Conservation (phyloP, 148 eudicot species). For the Rhododendron molle region DNA sequence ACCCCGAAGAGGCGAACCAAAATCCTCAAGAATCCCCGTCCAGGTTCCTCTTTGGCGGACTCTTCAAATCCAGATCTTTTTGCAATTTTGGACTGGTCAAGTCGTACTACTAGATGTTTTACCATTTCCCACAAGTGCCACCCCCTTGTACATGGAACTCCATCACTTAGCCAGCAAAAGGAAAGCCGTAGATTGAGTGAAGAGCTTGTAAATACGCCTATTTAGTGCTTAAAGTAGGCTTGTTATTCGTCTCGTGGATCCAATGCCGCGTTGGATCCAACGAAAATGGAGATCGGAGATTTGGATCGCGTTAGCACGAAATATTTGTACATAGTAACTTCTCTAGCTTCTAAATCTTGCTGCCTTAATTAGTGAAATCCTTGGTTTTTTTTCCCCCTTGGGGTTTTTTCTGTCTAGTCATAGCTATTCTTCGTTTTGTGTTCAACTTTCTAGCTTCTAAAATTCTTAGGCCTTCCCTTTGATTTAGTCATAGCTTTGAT, state of each 20-base stretch:
- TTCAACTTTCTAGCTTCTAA: neutral
- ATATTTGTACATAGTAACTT: conserved; percentile 2
- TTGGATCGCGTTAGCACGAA: neutral
- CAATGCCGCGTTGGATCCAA: conserved; percentile 16
- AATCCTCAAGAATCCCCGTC: conserved; percentile 63
- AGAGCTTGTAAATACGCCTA: conserved; percentile 10
- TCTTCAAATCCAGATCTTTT: conserved; percentile 86
- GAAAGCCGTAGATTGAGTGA: conserved; percentile 1
- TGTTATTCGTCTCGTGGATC: conserved; percentile 3
- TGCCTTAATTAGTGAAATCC: neutral
- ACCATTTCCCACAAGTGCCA: neutral
- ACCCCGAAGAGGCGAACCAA: conserved; percentile 47
- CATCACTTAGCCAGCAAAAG: neutral
- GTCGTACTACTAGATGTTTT: conserved; percentile 52
- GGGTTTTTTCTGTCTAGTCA: neutral
- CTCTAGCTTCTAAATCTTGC: neutral
- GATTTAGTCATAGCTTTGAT: neutral
- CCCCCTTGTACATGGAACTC: conserved; percentile 5
- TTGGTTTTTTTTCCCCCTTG: neutral
- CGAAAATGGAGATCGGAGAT: neutral
- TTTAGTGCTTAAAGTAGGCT: neutral
- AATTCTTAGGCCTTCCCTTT: neutral
- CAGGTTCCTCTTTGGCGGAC: conserved; percentile 72
- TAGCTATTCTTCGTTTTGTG: neutral
- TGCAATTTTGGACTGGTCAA: conserved; percentile 76